Conservation (phyloP, 495 filamentous ascomycete species). For the Neohortaea acidophila region DNA sequence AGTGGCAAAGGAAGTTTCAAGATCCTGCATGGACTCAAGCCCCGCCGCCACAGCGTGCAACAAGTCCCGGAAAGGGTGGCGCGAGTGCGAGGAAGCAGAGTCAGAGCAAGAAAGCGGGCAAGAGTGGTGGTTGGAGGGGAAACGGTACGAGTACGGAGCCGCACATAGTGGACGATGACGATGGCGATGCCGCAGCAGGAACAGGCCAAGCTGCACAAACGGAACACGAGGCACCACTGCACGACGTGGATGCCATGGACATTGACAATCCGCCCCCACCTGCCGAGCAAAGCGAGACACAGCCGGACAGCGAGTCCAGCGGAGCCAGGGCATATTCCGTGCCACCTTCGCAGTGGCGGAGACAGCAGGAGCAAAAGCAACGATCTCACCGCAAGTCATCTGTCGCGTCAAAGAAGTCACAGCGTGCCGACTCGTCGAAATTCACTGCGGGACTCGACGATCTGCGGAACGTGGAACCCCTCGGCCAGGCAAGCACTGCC, state of each 20-base stretch:
- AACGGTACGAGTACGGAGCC: no score
- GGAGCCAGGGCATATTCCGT: slow-evolving; percentile 17
- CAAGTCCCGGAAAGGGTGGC: slow-evolving; percentile 8
- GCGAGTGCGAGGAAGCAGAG: slow-evolving; percentile 7
- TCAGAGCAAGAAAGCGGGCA: slow-evolving; percentile 12
- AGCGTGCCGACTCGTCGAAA: slow-evolving; percentile 24
- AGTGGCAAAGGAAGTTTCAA: slow-evolving; percentile 52
- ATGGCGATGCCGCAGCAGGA: slow-evolving; percentile 7
- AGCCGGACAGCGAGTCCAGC: slow-evolving; percentile 3
- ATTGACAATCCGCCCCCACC: slow-evolving; percentile 22
- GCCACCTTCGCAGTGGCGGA: slow-evolving; percentile 15
- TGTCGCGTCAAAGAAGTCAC: slow-evolving; percentile 3
- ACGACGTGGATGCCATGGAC: slow-evolving; percentile 28
- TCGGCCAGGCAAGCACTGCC: slow-evolving; percentile 31
- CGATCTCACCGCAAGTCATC: slow-evolving; percentile 6
- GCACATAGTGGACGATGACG: slow-evolving; percentile 8
- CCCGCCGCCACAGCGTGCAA: slow-evolving; percentile 6
- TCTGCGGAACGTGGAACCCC: slow-evolving; percentile 51
- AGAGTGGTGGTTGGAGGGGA: no score
- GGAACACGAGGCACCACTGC: neutral
- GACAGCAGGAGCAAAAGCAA: slow-evolving; percentile 6
- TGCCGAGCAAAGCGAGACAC: neutral
- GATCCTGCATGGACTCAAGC: slow-evolving; percentile 38
- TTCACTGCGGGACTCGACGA: slow-evolving; percentile 45
- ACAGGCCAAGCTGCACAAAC: slow-evolving; percentile 1